Evolutionary conservation across 257 asterid genomes (phyloP).

Genomic region (Jasminum sambac): DNA sequence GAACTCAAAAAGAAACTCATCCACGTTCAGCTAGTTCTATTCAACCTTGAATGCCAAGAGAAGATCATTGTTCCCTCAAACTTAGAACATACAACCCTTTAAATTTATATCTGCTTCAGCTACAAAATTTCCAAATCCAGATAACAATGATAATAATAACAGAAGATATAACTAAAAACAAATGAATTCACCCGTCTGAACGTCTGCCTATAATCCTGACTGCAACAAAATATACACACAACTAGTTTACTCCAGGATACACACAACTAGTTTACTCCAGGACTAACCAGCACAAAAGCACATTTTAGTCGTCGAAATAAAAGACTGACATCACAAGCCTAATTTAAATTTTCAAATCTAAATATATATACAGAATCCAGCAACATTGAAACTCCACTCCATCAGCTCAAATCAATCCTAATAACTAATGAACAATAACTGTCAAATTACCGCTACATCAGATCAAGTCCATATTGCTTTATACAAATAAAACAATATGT

Average conservation of each 20-base stretch:
- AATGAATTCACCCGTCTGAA: neutral
- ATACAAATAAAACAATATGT: no score
- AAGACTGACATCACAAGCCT: neutral
- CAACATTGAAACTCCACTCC: neutral
- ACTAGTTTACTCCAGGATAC: neutral
- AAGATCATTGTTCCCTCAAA: neutral
- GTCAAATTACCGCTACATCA: neutral
- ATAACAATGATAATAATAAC: neutral
- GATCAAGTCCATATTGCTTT: neutral
- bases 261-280: neutral
- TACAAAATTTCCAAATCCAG: neutral
- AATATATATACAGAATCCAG: neutral
- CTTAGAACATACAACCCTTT: neutral
- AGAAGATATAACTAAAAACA: neutral
- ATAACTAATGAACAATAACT: neutral
- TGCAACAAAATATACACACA: neutral
- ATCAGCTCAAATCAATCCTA: neutral
- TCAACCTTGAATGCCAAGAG: neutral
- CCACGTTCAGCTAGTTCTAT: neutral
- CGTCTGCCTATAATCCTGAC: neutral
- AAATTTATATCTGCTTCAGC: neutral
- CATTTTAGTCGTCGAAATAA: neutral
- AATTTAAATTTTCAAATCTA: neutral
- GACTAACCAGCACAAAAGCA: neutral
- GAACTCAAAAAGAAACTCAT: neutral